These are phyloP conservation scores for Trichoderma afroharzianum DNA, from an alignment of 2,329 filamentous ascomycete genomes.

Conservation along the genomic window DNA sequence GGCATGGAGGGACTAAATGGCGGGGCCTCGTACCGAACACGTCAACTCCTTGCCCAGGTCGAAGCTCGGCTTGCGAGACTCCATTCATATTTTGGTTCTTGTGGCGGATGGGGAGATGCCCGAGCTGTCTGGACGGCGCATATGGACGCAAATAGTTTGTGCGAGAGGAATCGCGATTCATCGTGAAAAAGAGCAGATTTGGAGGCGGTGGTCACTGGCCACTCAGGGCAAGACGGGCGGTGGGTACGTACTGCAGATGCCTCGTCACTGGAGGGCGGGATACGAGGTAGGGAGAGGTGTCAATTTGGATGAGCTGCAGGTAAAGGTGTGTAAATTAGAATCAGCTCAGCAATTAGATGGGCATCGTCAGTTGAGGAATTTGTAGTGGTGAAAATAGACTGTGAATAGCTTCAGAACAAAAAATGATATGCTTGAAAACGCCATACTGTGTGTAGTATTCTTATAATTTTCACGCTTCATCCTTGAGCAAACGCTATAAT, in stretches of 20 bases:
- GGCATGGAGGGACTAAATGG: neutral
- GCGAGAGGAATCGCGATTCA: neutral
- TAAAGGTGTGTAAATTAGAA: neutral
- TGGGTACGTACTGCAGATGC: neutral
- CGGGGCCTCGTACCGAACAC: conserved; percentile 69
- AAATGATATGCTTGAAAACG: neutral
- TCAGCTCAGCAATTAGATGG: neutral
- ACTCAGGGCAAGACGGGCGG: neutral
- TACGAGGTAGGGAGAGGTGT: neutral
- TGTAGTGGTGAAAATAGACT: neutral
- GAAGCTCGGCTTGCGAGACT: conserved; percentile 48
- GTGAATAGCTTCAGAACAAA: neutral
- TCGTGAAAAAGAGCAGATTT: neutral
- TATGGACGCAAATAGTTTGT: neutral
- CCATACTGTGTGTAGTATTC: neutral
- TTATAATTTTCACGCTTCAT: neutral
- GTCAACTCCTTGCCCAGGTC: conserved; percentile 92
- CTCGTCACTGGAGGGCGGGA: neutral
- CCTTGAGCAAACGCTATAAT: neutral
- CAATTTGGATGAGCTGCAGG: neutral
- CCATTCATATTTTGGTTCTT: conserved; percentile 42
- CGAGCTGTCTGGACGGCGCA: neutral
- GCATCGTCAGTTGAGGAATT: neutral
- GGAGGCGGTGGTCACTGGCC: neutral
- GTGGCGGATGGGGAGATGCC: neutral